Base-by-base conservation (phyloP, 495 filamentous ascomycete species). In the Rostrohypoxylon terebratum region DNA sequence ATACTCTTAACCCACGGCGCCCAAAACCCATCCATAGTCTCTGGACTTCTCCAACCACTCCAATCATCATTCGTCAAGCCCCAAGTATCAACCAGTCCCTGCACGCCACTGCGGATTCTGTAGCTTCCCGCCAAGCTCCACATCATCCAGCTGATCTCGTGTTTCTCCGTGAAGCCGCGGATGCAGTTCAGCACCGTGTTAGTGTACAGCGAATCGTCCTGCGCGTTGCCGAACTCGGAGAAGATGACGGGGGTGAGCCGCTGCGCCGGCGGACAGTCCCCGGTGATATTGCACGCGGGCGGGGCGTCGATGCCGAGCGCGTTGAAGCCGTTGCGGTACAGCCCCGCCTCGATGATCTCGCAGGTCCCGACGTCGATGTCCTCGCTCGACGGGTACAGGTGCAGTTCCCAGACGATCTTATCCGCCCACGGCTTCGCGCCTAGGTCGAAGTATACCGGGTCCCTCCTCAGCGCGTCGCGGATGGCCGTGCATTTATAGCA, bases 121-220 rank as follows among this genome's bases (percentile, higher is more conserved):
- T 90, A 90, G 59, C 86, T 88, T 0, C 86, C 87, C 5, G 81
- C 80, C 34, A 90, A 61, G 3, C 83, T 83, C 87, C 87, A 90
- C 45, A 82, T 77, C 76, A 83, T 83, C 86, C 86, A 90, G 51
- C 86, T 84, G 1, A 85, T 79, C 42, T 83, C 68, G 40, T 83
- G 78, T 55, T 80, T 72, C 53, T 79, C 78, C 18, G 88, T 80
- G 70, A 79, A 87, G 10, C 75, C 72, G 31, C 77, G 74, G 59
- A 89, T 68, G 63, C 87, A 89, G 28, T 74, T 77, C 25, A 81
- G 81, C 67, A 87, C 86, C 5, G 78, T 73, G 42, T 78, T 75
- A 51, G 81, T 74, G 71, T 84, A 79, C 57, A 79, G 63, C 48
- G 78, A 81, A 20, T 53, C 66, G 47, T 81, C 68, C 76, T 83